A percentile compares a stretch with the other conserved stretches of the same genome.
These are phyloP conservation scores for Zygosaccharomyces bisporus DNA, from an alignment of 805 yeast species.

Conservation along the genomic window DNA sequence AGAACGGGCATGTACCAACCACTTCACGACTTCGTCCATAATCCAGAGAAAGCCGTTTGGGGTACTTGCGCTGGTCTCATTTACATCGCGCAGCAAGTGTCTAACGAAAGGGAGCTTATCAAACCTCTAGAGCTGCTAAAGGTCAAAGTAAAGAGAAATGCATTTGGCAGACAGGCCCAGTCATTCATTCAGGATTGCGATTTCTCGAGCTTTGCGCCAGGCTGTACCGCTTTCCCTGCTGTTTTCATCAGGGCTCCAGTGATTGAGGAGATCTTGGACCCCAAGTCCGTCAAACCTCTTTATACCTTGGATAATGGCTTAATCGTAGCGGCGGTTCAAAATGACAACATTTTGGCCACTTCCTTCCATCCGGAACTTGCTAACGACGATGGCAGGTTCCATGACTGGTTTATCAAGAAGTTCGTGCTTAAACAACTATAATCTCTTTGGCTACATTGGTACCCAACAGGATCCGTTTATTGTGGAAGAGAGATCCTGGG, in stretches of 20 bases:
- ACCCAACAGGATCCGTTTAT: conserved; percentile 15
- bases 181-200: conserved; percentile 53
- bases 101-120: conserved; percentile 52
- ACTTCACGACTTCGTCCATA: conserved; percentile 45
- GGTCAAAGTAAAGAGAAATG: conserved; percentile 63
- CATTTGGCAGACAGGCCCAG: conserved; percentile 74
- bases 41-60: conserved; percentile 60
- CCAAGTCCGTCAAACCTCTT: conserved; percentile 39
- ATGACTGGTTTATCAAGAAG: conserved; percentile 63
- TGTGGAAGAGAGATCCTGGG: conserved; percentile 20
- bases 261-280: conserved; percentile 38
- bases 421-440: conserved; percentile 41
- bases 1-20: conserved; percentile 56
- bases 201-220: conserved; percentile 40
- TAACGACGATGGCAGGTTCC: conserved; percentile 51
- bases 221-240: conserved; percentile 38
- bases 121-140: conserved; percentile 60
- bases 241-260: conserved; percentile 78
- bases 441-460: conserved; percentile 8
- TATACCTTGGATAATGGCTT: conserved; percentile 38
- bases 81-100: conserved; percentile 52
- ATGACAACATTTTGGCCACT: conserved; percentile 60
- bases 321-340: conserved; percentile 69
- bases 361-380: conserved; percentile 79
- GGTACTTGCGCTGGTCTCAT: conserved; percentile 87